Evolutionary conservation across 208 protist species (phyloP), one percentile per base, ranked within the genome.

Genomic region (Porcisia hertigi): DNA sequence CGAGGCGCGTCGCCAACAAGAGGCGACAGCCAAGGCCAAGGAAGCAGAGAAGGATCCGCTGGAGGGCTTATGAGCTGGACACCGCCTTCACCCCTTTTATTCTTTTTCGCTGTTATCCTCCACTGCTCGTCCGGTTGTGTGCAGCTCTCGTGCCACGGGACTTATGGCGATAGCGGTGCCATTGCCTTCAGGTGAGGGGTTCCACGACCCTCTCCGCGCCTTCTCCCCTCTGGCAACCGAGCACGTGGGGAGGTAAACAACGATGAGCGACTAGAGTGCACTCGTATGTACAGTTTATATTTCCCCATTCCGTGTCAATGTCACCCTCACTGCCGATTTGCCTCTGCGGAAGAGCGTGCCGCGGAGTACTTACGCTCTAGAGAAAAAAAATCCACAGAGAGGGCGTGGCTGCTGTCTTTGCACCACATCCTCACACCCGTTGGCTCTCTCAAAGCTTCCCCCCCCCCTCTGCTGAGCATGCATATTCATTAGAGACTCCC

Each of bases 1-100:
- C 25, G 90, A 91, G 57, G 78, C 76, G 63, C 74, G 79, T 16
- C 82, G 79, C 7, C 88, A 86, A 58, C 77, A 86, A 11, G 88
- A 90, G 59, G 87, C 82, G 7, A 75, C 84, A 25, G 82, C 83
- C 64, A 87, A 87, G 60, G 66, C 78, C 3, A 82, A 76, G 25
- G 80, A 81, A 41, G 73, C 69, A 0, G 76, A 80, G 6, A 74
- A 88, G 45, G 91, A 92, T 65, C 84, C 77, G 0, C 71, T 92
- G 11, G 73, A 52, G 8, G 88, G 88, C 0, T 62, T 92, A 7
- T 92, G 49, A 83, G 69, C 2, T 23, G 34, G 12, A 12, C 23
- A 30, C 39, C 47, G 20, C 30, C n/a, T 30, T 39, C 73, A 34
- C 54, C 11, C 25, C 20, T 65, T 65, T 71, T n/a, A n/a, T 36